Base-by-base conservation (phyloP, 176 grass and related monocot species). In the Ampelocalamus luodianensis region DNA sequence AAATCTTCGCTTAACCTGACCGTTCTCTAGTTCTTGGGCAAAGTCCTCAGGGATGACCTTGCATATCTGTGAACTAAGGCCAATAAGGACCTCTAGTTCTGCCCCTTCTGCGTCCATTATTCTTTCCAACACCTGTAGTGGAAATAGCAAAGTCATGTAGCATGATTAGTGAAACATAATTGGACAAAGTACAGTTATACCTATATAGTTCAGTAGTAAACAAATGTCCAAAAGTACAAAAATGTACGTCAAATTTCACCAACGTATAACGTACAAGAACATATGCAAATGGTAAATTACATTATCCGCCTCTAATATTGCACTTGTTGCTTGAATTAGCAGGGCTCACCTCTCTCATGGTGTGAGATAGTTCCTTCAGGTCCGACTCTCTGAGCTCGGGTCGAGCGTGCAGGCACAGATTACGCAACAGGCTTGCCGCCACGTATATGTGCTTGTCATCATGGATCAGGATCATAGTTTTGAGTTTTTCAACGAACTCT, bases 81-180 rank as follows among this genome's bases (percentile, higher is more conserved):
- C 71, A 11, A 53, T 27, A 39, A 84, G 69, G 71, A 65, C 5
- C 58, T 84, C 44, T 3, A 84, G 59, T 39, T 84, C 43, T 18
- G 29, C n/a, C 0, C 82, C 59, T 9, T 75, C 59, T 20, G 59
- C 59, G 27, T 38, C 20, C 20, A 65, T 65, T 83, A 83, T 24
- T 65, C 43, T 34, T 65, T 64, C 59, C 8, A 65, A 6, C 14
- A 84, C 82, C 71, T 84, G 1, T 73, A 51, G 10, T 11, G 6
- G 45, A 48, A 26, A 50, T 15, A 48, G 4, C 11, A 2, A 9
- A 27, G 3, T 8, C 4, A 37, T 43, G 34, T 29, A 54, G 38
- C 38, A 39, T 6, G 38, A 39, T 39, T 39, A 5, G 38, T 39
- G 5, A 39, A 39, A 39, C 38, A 71, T 23, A 59, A 59, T 59